Base-by-base conservation (phyloP, 2,329 filamentous ascomycete species). In the Phyllosticta citrichinensis region DNA sequence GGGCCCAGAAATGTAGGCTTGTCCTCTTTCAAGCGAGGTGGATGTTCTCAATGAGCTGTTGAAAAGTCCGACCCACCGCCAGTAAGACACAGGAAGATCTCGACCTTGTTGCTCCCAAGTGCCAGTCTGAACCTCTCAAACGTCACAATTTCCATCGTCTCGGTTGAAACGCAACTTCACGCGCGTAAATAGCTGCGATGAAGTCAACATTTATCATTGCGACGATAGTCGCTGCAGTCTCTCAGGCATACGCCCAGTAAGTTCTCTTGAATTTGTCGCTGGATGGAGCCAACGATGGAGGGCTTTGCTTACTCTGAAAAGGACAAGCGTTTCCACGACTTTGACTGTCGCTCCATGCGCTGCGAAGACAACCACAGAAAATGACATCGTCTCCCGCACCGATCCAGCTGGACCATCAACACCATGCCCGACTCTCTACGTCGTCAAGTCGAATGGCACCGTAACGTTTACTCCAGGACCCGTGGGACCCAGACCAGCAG, bases 361-460 rank as follows among this genome's bases (percentile, higher is more conserved):
- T 2, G 50, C 55, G 14, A 62, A 14, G 33, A 25, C 50, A 5
- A 24, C 55, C 3, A 33, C 60, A 9, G 22, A 33, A 17, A 30
- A 35, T 9, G 60, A 62, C 35, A 52, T 62, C 5, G 52, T 62
- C 24, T 57, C 60, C 2, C 60, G 60, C 52, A 5, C 60, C 60
- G 20, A 52, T 55, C 14, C 19, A 20, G 2, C 25, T 35, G 33
- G 17, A 11, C 33, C 35, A 25, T 55, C 30, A 25, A 58, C 60
- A 1, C 60, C 60, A 9, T 57, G 55, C 25, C 55, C 60, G 4
- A 57, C 60, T 19, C 19, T 62, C 27, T 20, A 33, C 19, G 54
- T 40, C 22, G 56, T 62, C n/a, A 55, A 30, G 55, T 55, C 60
- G 12, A 62, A 58, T 33, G 60, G 56, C 11, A 58, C 52, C 11